Conservation (phyloP, 768 basidiomycete species). For the Boletus reticulatus region DNA sequence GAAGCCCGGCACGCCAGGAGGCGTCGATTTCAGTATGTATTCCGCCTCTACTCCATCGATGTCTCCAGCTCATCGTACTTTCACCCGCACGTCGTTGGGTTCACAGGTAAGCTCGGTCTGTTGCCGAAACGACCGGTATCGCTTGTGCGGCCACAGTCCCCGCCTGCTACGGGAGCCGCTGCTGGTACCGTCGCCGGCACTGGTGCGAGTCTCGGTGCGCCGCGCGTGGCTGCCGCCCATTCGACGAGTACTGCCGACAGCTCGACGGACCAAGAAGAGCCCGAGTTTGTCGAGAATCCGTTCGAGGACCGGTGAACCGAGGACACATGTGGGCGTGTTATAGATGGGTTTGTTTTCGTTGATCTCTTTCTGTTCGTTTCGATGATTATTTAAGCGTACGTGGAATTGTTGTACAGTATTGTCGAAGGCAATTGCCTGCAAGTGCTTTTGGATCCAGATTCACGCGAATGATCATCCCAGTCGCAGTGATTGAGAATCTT, state of each 20-base stretch:
- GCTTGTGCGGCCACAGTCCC: conserved; percentile 34
- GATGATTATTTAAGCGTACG: too few species aligned
- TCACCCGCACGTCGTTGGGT: background rate
- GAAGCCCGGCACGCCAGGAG: conserved; percentile 10
- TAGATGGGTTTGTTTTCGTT: too few species aligned
- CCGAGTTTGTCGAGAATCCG: conserved; percentile 74
- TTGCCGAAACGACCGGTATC: conserved; percentile 76
- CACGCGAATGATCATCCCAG: too few species aligned
- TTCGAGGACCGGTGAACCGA: conserved; percentile 51
- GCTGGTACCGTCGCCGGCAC: background rate
- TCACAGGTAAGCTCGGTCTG: conserved; percentile 61
- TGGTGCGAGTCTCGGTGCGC: background rate
- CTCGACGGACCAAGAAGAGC: conserved; percentile 44
- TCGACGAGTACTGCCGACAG: conserved; percentile 23
- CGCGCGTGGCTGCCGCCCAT: conserved; percentile 5
- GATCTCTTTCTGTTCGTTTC: too few species aligned
- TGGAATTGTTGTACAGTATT: too few species aligned
- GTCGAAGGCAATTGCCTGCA: too few species aligned
- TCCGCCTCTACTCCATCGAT: too few species aligned
- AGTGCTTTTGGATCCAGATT: too few species aligned
- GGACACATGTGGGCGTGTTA: too few species aligned
- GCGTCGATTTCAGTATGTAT: conserved; percentile 35
- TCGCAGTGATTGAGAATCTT: too few species aligned
- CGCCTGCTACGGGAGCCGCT: conserved; percentile 21
- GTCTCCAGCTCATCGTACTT: background rate